Evolutionary conservation across 2,329 filamentous ascomycete species (phyloP), one percentile per base, ranked within the genome.

Genomic region (Hypoxylon sp.): DNA sequence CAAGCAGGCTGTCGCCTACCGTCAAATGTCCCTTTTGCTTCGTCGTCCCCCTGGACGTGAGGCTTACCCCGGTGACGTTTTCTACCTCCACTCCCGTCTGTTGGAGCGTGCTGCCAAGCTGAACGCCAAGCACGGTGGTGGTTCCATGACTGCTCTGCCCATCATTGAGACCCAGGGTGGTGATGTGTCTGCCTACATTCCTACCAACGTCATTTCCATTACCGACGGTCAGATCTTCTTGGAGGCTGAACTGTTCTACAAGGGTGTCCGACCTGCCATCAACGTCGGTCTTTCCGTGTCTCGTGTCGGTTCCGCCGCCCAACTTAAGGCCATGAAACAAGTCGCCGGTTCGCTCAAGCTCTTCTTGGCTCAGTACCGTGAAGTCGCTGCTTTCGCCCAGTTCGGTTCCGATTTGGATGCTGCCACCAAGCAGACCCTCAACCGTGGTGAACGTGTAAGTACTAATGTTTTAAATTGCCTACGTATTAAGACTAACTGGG

Each of bases 301-400:
- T 77, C 96, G 96, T 93, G 96, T 99, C 91, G 96, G 96, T 83
- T 99, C 96, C 80, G 93, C 96, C 83, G 96, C 96, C 82, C 96
- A 99, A 90, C 90, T 98, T 84, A 99, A 98, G 93, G 94, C 96
- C 86, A 99, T 99, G 96, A 99, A 99, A 91, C 96, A 99, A 89
- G 96, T 99, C 79, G 96, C 96, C 80, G 96, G 96, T 90, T 98
- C 95, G 77, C 89, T 99, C 81, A 99, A 99, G 91, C 94, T 99
- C 78, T 99, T 98, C 94, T 93, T 99, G 92, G 96, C 96, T 79
- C 96, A 99, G 88, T 99, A 99, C 91, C 96, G 96, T 96, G 96
- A 99, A 86, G 96, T 99, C 73, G 96, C 96, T 80, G 96, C 96
- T 78, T 99, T 99, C 86, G 95, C 96, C 78, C 96, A 99, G 87